These are phyloP conservation scores for Suillus occidentalis DNA, from an alignment of 768 basidiomycete species.

Conservation along the genomic window DNA sequence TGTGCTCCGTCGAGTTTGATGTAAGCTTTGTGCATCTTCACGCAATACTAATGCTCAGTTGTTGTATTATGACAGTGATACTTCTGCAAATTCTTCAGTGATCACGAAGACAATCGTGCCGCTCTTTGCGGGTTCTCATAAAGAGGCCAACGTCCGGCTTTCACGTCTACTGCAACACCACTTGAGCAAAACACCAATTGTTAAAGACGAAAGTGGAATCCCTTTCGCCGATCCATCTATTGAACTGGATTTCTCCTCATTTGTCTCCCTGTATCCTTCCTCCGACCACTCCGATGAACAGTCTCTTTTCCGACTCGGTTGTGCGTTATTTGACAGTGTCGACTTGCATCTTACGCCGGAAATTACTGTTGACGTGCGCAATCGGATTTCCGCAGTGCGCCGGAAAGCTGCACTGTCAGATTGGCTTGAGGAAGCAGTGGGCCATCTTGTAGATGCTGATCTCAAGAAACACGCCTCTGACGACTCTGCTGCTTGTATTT, in stretches of 20 bases:
- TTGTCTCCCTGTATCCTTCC: slow-evolving; percentile 66
- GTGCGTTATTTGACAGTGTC: slow-evolving; percentile 85
- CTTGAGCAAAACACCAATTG: slow-evolving; percentile 68
- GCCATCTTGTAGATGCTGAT: slow-evolving; percentile 70
- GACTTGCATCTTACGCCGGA: slow-evolving; percentile 56
- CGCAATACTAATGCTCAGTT: slow-evolving; percentile 8
- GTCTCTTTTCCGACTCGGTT: slow-evolving; percentile 82
- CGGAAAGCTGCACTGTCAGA: slow-evolving; percentile 78
- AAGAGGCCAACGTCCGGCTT: slow-evolving; percentile 42
- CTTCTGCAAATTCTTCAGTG: slow-evolving; percentile 62
- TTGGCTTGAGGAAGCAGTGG: slow-evolving; percentile 81
- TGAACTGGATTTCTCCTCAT: slow-evolving; percentile 75
- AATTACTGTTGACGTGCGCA: slow-evolving; percentile 60
- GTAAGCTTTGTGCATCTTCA: slow-evolving; percentile 42
- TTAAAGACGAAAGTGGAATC: slow-evolving; percentile 64
- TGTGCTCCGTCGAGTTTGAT: slow-evolving; percentile 53
- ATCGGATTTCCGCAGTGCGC: slow-evolving; percentile 60
- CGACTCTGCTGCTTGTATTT: slow-evolving; percentile 54
- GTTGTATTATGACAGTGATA: slow-evolving; percentile 36
- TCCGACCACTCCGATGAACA: slow-evolving; percentile 76
- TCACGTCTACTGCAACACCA: slow-evolving; percentile 76
- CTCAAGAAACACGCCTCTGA: slow-evolving; percentile 49
- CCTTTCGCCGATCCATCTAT: slow-evolving; percentile 68
- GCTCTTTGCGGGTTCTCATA: slow-evolving; percentile 33
- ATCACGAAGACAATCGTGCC: slow-evolving; percentile 53